Percentiles rank a stretch among this genome's conserved stretches.
Conservation (phyloP, 306 rosid genomes). For the Clitoria ternatea region DNA sequence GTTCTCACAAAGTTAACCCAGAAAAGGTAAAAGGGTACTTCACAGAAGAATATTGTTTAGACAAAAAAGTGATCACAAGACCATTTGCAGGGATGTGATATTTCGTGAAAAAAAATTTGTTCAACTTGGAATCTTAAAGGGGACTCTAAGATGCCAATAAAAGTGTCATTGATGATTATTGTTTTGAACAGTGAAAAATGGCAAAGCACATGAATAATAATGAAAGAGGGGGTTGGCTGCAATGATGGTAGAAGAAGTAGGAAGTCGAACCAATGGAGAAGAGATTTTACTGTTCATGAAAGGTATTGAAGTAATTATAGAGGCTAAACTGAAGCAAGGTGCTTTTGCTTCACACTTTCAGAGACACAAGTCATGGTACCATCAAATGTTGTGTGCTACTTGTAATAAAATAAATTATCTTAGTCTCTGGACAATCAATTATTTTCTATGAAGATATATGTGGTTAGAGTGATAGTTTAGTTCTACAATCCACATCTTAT, state of each 20-base stretch:
- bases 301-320: constrained; percentile 29
- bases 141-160: constrained; percentile 25
- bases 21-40: constrained; percentile 41
- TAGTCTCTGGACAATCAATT: constrained; percentile 22
- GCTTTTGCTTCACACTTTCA: constrained; percentile 22
- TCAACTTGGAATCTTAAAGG: constrained; percentile 24
- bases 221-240: constrained; percentile 24
- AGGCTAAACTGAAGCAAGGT: constrained; percentile 10
- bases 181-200: constrained; percentile 28
- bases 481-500: constrained; percentile 22
- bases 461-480: constrained; percentile 29
- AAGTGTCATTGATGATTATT: constrained; percentile 8
- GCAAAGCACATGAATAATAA: constrained; percentile 36
- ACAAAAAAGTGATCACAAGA: constrained; percentile 27
- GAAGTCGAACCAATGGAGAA: constrained; percentile 32
- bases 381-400: constrained; percentile 30
- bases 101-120: neutral
- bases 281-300: constrained; percentile 25
- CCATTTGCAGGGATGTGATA: constrained; percentile 22
- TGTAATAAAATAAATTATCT: constrained; percentile 20
- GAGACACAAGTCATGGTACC: constrained; percentile 25
- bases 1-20: constrained; percentile 46
- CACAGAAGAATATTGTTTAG: constrained; percentile 32
- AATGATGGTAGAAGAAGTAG: constrained; percentile 48
- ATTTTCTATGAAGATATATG: constrained; percentile 7